Percentiles rank a stretch among this genome's conserved stretches.
Conservation (phyloP, 768 basidiomycete genomes). For the Russula earlei region DNA sequence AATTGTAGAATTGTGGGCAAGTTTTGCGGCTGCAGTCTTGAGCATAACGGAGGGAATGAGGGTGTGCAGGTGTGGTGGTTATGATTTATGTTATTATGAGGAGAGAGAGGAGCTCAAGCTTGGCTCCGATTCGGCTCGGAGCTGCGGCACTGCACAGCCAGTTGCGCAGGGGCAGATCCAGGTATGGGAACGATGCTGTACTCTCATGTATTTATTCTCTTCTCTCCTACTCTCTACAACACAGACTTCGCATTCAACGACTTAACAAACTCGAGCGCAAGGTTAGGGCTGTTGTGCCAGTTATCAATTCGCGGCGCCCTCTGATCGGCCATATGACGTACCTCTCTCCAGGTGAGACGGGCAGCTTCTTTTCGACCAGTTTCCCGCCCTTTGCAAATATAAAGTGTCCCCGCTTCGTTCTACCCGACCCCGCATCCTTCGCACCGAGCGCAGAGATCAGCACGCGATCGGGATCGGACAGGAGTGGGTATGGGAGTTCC, state of each 20-base stretch:
- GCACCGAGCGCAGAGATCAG: constrained; percentile 80
- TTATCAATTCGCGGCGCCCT: too few species aligned
- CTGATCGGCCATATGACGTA: constrained; percentile 27
- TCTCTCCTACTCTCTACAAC: not conserved
- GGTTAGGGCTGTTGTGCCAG: constrained; percentile 38
- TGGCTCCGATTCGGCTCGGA: too few species aligned
- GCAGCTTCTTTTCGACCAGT: constrained; percentile 72
- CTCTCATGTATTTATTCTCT: too few species aligned
- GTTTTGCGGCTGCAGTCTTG: constrained; percentile 65
- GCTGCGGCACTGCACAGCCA: too few species aligned
- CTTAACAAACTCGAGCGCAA: constrained; percentile 66
- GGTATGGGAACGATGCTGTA: too few species aligned
- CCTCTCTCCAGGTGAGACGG: constrained; percentile 86
- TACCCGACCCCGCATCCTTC: constrained; percentile 44
- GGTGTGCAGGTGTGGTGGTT: too few species aligned
- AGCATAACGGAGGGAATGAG: constrained; percentile 42
- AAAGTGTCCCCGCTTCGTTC: constrained; percentile 88
- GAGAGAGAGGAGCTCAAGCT: too few species aligned
- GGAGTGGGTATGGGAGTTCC: constrained; percentile 71
- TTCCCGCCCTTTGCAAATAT: constrained; percentile 90
- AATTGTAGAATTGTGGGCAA: constrained; percentile 84
- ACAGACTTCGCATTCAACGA: constrained; percentile 12
- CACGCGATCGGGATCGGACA: constrained; percentile 80
- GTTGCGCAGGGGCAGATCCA: too few species aligned
- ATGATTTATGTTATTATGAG: too few species aligned